Evolutionary conservation across 2,329 filamentous ascomycete species (phyloP), one percentile per base, ranked within the genome.

Genomic region (Ophiocordyceps camponoti-saundersi): DNA sequence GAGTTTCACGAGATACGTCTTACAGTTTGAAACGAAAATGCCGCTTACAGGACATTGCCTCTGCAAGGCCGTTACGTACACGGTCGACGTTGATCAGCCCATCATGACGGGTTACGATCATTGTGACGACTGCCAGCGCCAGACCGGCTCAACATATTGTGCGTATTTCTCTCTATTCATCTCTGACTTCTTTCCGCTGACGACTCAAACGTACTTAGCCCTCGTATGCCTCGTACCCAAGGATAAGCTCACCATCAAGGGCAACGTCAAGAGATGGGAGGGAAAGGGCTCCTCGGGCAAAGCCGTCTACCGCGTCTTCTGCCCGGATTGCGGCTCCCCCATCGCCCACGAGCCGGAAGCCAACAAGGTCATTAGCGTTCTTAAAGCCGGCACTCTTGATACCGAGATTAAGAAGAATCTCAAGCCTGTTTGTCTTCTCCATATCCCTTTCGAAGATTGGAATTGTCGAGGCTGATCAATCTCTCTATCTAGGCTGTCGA

Each of bases 101-200:
- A 57, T 73, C 47, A 42, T 73, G 61, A 75, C 74, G 46, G 79
- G 73, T 52, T 82, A 83, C 61, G 81, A 83, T 59, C 79, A 83
- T 68, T 83, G 79, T 57, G 79, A 83, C 58, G 79, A 82, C 64
- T 83, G 79, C 71, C 79, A 83, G 65, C 77, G 79, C 57, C 79
- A 83, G 65, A 73, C 65, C 45, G 79, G 79, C 52, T 82, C 77
- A 18, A 81, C 79, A 48, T 83, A 83, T 63, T 82, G 75, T 79
- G 62, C 52, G 72, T 59, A 23, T 32, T 3, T 26, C 43, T 16
- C 3, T 21, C 30, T n/a, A 16, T 13, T 6, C 36, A 18, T 18
- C 16, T 20, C 34, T 42, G n/a, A 13, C 34, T n/a, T 16, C 34
- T 18, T 16, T 18, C 7, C n/a, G 6, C 36, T 39, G 18, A 39